Evolutionary conservation across 345 rosid genomes (phyloP).

Genomic region (Gossypium australe): DNA sequence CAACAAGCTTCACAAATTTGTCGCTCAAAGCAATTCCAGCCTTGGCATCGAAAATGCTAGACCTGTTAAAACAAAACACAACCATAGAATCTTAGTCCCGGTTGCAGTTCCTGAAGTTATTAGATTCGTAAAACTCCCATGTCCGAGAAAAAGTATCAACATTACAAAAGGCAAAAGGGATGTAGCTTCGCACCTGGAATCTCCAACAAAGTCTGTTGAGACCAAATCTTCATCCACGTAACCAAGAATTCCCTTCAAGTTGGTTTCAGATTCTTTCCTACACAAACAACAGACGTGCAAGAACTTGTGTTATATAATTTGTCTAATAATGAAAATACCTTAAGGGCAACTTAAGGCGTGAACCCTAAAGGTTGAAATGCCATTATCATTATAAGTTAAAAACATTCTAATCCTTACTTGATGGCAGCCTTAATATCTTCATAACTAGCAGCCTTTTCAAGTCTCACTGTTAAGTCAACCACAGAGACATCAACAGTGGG

Average conservation of each 20-base stretch:
- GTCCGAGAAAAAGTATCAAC: not conserved
- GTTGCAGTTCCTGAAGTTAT: not conserved
- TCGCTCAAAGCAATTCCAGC: constrained; percentile 46
- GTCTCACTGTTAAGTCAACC: constrained; percentile 62
- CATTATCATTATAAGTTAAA: not conserved
- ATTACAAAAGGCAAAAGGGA: too few species aligned
- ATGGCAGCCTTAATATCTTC: constrained; percentile 57
- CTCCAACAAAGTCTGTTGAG: constrained; percentile 60
- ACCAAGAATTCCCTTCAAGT: constrained; percentile 62
- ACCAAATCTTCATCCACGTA: constrained; percentile 60
- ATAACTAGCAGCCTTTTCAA: constrained; percentile 48
- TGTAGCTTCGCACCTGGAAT: constrained; percentile 37
- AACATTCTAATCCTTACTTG: constrained; percentile 33
- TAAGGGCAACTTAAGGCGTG: not conserved
- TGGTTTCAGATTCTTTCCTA: constrained; percentile 53
- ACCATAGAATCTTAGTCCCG: not conserved
- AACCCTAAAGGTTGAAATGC: not conserved
- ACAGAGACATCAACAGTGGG: constrained; percentile 75
- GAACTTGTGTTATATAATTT: not conserved
- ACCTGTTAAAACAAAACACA: constrained; percentile 21
- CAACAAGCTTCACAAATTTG: constrained; percentile 42
- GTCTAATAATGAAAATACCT: not conserved
- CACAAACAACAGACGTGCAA: not conserved
- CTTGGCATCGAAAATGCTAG: constrained; percentile 54
- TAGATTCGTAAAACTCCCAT: too few species aligned